Base-by-base conservation (phyloP, 805 yeast species). In the Jamesozyma lodderae region DNA sequence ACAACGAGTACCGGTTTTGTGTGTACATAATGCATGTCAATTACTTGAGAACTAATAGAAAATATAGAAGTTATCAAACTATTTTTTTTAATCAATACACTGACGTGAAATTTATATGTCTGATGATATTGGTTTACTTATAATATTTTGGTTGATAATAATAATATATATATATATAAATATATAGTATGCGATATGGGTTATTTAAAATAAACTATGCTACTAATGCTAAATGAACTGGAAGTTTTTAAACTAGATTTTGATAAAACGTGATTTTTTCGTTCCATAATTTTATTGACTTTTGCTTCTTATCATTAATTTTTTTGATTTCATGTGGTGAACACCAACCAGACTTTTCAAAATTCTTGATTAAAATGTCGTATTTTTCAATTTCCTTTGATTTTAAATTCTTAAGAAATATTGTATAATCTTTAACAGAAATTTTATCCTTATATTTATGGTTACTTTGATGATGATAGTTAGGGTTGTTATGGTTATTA, bases 311-410 rank as follows among this genome's bases (percentile, higher is more conserved):
- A 6, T 26, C 23, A 17, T 8, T 16, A 19, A 37, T 20, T 15
- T 32, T 32, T 5, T 21, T 16, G 13, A 37, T 25, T 15, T 37
- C 40, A 10, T 32, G 31, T 17, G 25, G 10, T 6, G 40, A 26
- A 21, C 30, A 37, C 40, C 40, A 37, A 8, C 40, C 40, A 11
- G 25, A 14, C 4, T 18, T 20, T 22, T 32, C 27, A 17, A 37
- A 16, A 26, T 27, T 32, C 5, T 32, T 32, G n/a, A 37, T 20
- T 15, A 29, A 17, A 4, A 26, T 18, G 4, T 37, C 33, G 16
- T 37, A 32, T 32, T 37, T 30, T 17, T 32, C 18, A 10, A 37
- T 25, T 18, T 37, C 40, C 17, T 32, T 14, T 6, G 4, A 7
- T 15, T 26, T 37, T n/a, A 37, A 22, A 4, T 27, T 14, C 22